These are phyloP conservation scores for Lojkania enalia DNA, from an alignment of 2,329 filamentous ascomycete genomes.

Conservation along the genomic window DNA sequence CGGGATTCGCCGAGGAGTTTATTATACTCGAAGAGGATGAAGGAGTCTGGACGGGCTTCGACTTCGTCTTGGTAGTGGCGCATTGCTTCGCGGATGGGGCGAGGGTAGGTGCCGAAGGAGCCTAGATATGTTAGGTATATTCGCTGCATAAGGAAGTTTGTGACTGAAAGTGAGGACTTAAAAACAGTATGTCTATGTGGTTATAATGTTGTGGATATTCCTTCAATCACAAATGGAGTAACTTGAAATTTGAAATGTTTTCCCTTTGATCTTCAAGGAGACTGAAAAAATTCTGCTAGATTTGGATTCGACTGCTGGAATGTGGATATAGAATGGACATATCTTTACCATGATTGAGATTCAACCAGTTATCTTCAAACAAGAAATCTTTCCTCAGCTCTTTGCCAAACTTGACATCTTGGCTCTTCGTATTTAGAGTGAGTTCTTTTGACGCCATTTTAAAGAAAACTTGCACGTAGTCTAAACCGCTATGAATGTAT, in stretches of 20 bases:
- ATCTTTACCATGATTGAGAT: slow-evolving; percentile 85
- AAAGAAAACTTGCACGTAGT: too few relatives aligned
- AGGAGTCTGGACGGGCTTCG: slow-evolving; percentile 73
- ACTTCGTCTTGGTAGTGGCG: slow-evolving; percentile 66
- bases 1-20: slow-evolving; percentile 66
- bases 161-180: too few relatives aligned
- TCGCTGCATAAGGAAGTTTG: too few relatives aligned
- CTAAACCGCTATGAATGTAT: too few relatives aligned
- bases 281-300: too few relatives aligned
- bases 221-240: too few relatives aligned
- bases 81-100: slow-evolving; percentile 60
- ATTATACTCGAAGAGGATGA: slow-evolving; percentile 71
- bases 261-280: too few relatives aligned
- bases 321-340: too few relatives aligned
- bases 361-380: slow-evolving; percentile 68
- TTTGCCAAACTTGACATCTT: slow-evolving; percentile 52
- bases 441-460: slow-evolving; percentile 7
- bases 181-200: too few relatives aligned
- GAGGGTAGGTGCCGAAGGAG: slow-evolving; percentile 79
- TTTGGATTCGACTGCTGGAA: too few relatives aligned
- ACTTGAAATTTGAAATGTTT: too few relatives aligned
- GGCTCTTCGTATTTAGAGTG: not conserved
- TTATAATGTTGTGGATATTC: too few relatives aligned
- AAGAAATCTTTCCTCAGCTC: slow-evolving; percentile 66
- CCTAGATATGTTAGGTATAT: slow-evolving; percentile 49